phyloP scores from a whole-genome alignment of 164 flowering plant genomes.

The Nelumbo lutea region DNA sequence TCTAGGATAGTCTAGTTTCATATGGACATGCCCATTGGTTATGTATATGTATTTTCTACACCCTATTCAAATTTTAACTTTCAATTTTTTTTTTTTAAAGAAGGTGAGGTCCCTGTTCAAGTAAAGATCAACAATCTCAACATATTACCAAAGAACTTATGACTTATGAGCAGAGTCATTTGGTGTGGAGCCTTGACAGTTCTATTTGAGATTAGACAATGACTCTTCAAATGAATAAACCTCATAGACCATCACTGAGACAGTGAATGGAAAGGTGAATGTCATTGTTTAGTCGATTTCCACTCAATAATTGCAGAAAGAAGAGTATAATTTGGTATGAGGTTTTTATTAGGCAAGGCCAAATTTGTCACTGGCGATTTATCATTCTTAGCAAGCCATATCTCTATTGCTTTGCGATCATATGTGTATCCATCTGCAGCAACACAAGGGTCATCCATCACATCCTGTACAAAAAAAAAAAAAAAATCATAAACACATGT shows the following conservation, averaged over 20 bases:
- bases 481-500: not conserved
- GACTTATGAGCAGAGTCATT: no score
- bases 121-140: no score
- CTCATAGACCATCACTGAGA: not conserved
- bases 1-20: not conserved
- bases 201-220: not conserved
- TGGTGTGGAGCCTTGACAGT: not conserved
- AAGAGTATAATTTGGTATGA: constrained; percentile 60
- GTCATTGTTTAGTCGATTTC: constrained; percentile 38
- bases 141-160: no score
- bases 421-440: constrained; percentile 91
- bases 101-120: not conserved
- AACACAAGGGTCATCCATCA: constrained; percentile 79
- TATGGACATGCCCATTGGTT: not conserved
- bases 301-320: constrained; percentile 74
- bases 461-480: constrained; percentile 42
- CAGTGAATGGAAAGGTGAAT: not conserved
- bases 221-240: not conserved
- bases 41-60: no score
- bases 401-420: constrained; percentile 67
- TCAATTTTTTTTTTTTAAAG: not conserved
- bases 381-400: constrained; percentile 55
- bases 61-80: not conserved
- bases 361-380: constrained; percentile 69
- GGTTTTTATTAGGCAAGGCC: constrained; percentile 48